Conservation (phyloP, 352 stramenopile genomes). For the Pelagophyceae sp. region DNA sequence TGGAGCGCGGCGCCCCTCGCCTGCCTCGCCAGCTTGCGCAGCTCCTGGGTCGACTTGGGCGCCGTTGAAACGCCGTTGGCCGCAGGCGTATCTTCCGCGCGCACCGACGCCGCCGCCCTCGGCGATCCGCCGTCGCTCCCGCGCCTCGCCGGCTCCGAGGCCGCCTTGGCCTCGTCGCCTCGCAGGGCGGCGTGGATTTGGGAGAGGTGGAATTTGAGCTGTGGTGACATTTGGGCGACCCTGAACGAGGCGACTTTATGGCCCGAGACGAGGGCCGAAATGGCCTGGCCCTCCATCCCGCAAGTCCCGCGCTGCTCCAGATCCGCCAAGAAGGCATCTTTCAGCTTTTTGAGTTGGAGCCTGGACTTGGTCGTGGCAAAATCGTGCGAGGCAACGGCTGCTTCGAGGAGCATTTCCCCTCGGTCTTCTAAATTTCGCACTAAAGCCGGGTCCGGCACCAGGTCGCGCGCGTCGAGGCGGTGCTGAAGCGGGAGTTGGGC, state of each 20-base stretch:
- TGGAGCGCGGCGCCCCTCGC: no score
- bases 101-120: no score
- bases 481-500: conserved; percentile 34
- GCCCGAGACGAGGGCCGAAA: neutral
- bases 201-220: neutral
- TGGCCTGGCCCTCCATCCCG: neutral
- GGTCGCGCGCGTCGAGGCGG: conserved; percentile 54
- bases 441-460: conserved; percentile 75
- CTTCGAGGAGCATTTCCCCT: conserved; percentile 42
- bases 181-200: conserved; percentile 7
- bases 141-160: no score
- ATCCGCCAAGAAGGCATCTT: conserved; percentile 24
- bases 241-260: neutral
- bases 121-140: no score
- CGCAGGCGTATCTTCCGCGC: no score
- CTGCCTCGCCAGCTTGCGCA: no score
- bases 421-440: conserved; percentile 49
- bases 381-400: conserved; percentile 69
- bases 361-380: conserved; percentile 65
- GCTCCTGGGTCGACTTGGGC: no score
- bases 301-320: conserved; percentile 2
- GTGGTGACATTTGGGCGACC: neutral
- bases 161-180: conserved; percentile 32
- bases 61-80: no score
- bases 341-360: conserved; percentile 68